Conservation (phyloP, 2,329 filamentous ascomycete genomes). For the Colletotrichum musae region DNA sequence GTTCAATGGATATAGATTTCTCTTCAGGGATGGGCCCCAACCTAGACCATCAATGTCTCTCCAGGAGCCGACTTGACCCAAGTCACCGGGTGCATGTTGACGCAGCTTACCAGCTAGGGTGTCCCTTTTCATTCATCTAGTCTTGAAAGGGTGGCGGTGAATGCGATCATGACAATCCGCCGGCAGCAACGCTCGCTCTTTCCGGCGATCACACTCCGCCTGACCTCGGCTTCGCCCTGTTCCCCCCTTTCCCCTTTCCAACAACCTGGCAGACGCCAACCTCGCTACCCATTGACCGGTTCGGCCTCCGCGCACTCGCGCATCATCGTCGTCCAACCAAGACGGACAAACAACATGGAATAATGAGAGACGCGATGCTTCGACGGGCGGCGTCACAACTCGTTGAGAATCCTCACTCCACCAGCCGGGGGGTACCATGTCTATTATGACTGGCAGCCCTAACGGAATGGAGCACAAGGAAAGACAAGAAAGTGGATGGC, state of each 20-base stretch:
- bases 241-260: not conserved
- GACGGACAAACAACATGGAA: not conserved
- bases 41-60: slow-evolving; percentile 4
- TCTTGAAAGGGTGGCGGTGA: slow-evolving; percentile 25
- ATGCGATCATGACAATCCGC: slow-evolving; percentile 8
- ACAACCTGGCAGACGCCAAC: not conserved
- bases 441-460: not conserved
- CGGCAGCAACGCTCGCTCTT: not conserved
- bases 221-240: not conserved
- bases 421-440: not conserved
- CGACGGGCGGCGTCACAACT: slow-evolving; percentile 5
- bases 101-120: not conserved
- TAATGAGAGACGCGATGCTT: not conserved
- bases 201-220: not conserved
- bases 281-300: slow-evolving; percentile 12
- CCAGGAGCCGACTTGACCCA: not conserved
- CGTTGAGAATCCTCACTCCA: not conserved
- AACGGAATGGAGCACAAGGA: not conserved
- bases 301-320: slow-evolving; percentile 1
- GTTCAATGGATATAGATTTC: too few relatives aligned
- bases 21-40: not conserved
- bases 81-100: not conserved
- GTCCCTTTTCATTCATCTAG: slow-evolving; percentile 15
- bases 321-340: not conserved
- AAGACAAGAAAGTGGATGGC: slow-evolving; percentile 12